Base-by-base conservation (phyloP, 2,329 filamentous ascomycete genomes). In the Ascomycota sp. region DNA sequence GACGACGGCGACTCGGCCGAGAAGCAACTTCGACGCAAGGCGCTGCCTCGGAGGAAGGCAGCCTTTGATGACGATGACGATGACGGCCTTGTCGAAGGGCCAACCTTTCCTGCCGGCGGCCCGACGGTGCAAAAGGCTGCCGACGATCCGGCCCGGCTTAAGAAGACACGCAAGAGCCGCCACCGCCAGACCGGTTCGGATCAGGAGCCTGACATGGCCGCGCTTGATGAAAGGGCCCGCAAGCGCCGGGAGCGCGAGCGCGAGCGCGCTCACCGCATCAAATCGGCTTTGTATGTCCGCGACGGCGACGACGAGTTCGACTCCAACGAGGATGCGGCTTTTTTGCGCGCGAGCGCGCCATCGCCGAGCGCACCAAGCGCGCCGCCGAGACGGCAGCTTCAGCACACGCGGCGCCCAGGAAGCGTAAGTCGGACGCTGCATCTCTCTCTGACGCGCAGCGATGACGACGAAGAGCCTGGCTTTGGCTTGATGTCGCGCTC, bases 301-400 rank as follows among this genome's bases (percentile, higher is more conserved):
- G 73, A 75, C 23, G 82, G 77, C 39, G 89, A 95, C 46, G 89
- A 95, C 31, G 83, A 93, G 40, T 75, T 67, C n/a, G 82, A 93
- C 43, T 71, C 66, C 22, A 81, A 83, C 28, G 67, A 69, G 33
- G 61, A 63, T 29, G 51, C 58, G 15, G 70, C 67, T 13, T 94
- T 94, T 52, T 94, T 51, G 71, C 65, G 3, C 63, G 68, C 11
- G 85, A 94, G 52, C 46, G 47, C 3, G 51, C 49, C 11, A 60
- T 75, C 35, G 61, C 78, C 29, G 61, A 69, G 37, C 64, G 64
- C 28, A 55, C 58, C 13, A 46, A 47, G 10, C 51, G 48, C 1
- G 54, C 48, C 2, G 43, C 36, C 15, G 42, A 40, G 5, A 41
- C 40, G 15, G 20, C 28, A 17, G 31, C 38, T 10, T 23, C 10